phyloP scores from a whole-genome alignment of 495 filamentous ascomycete genomes.

The Staphylotrichum longicolle region DNA sequence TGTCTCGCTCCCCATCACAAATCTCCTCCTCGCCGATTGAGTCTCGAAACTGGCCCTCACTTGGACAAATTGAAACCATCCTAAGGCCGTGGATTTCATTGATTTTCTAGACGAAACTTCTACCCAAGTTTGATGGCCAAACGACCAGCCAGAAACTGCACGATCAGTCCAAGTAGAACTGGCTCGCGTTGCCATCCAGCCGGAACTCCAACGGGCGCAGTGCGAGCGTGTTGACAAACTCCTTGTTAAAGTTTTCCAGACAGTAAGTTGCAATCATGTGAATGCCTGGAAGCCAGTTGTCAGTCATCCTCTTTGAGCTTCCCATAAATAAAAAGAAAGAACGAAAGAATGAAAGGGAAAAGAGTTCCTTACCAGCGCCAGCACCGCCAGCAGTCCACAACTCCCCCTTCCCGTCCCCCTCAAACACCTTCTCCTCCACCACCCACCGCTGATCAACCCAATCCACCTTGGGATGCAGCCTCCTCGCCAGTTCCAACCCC shows the following conservation, averaged over 20 bases:
- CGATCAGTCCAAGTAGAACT: constrained; percentile 20
- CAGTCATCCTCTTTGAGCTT: not conserved
- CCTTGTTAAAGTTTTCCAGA: constrained; percentile 23
- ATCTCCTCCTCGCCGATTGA: too few relatives aligned
- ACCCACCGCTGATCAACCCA: constrained; percentile 30
- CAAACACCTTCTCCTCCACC: constrained; percentile 10
- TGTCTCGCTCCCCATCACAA: too few relatives aligned
- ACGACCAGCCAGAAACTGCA: too few relatives aligned
- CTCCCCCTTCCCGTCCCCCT: constrained; percentile 24
- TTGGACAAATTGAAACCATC: too few relatives aligned
- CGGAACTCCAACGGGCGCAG: constrained; percentile 24
- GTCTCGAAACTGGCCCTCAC: too few relatives aligned
- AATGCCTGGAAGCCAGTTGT: constrained; percentile 14
- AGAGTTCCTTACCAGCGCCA: constrained; percentile 20
- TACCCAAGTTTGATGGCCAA: not conserved
- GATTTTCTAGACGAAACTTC: not conserved
- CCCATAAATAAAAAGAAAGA: not conserved
- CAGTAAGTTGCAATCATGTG: constrained; percentile 31
- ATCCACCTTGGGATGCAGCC: constrained; percentile 19
- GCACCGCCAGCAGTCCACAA: constrained; percentile 30
- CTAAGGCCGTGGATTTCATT: too few relatives aligned
- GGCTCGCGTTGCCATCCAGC: constrained; percentile 13
- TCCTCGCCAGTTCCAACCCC: not conserved
- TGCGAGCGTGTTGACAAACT: constrained; percentile 26
- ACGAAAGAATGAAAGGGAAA: too few relatives aligned